Conservation (phyloP, 2,329 filamentous ascomycete genomes). For the Trichoderma simmonsii region DNA sequence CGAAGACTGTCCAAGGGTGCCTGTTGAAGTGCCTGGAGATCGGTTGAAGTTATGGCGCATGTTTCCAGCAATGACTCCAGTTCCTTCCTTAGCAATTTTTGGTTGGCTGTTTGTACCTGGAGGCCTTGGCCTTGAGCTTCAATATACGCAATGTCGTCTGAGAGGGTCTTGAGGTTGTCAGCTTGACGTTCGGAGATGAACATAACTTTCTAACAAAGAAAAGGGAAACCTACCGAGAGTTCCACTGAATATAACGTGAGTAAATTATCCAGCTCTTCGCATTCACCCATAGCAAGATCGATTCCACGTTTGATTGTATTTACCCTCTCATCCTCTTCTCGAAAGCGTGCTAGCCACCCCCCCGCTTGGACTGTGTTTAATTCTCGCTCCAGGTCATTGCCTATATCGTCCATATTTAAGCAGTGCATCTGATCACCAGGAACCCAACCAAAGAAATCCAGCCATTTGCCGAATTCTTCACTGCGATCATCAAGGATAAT, state of each 20-base stretch:
- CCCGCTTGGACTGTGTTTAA: slow-evolving; percentile 88
- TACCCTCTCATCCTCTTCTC: slow-evolving; percentile 87
- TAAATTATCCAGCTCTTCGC: slow-evolving; percentile 92
- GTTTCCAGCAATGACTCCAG: slow-evolving; percentile 85
- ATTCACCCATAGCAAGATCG: slow-evolving; percentile 88
- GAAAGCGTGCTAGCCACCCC: slow-evolving; percentile 79
- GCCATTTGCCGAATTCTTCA: slow-evolving; percentile 74
- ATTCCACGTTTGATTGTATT: slow-evolving; percentile 82
- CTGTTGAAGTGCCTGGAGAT: slow-evolving; percentile 67
- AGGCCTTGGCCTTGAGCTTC: slow-evolving; percentile 96
- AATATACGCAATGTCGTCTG: slow-evolving; percentile 94
- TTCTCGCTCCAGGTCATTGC: slow-evolving; percentile 79
- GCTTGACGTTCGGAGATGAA: neutral
- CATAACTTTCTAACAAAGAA: neutral
- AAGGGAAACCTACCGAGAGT: slow-evolving; percentile 61
- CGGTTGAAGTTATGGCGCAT: slow-evolving; percentile 78
- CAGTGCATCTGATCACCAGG: slow-evolving; percentile 69
- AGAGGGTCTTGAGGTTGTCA: slow-evolving; percentile 63
- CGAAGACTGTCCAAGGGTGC: slow-evolving; percentile 68
- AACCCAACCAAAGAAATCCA: slow-evolving; percentile 88
- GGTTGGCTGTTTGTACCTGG: slow-evolving; percentile 95
- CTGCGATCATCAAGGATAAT: slow-evolving; percentile 72
- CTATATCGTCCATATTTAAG: slow-evolving; percentile 75
- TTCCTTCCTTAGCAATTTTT: slow-evolving; percentile 88
- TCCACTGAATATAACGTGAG: slow-evolving; percentile 94